Evolutionary conservation across 1,284 basidiomycete genomes (phyloP).

Genomic region (Rhodotorula sp.): DNA sequence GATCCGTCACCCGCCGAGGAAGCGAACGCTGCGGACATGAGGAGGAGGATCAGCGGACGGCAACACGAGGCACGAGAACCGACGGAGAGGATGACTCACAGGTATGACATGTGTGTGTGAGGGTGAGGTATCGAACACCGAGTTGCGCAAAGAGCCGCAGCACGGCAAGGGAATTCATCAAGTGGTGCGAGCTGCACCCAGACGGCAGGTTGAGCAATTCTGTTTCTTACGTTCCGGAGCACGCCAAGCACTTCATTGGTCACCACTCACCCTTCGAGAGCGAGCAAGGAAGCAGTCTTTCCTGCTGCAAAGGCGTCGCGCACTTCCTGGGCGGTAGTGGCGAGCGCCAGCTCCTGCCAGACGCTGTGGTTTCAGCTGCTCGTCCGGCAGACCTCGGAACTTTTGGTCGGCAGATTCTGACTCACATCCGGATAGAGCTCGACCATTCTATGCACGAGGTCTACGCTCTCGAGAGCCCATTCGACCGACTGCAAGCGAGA

Average conservation of each 20-base stretch:
- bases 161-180: conserved; percentile 80
- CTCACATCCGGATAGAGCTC: conserved; percentile 46
- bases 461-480: conserved; percentile 89
- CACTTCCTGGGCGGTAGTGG: conserved; percentile 62
- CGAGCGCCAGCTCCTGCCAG: conserved; percentile 69
- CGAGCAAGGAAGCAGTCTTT: conserved; percentile 78
- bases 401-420: not conserved
- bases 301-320: conserved; percentile 61
- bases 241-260: too few species aligned
- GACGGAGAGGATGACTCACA: conserved; percentile 71
- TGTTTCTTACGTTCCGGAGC: too few species aligned
- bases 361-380: conserved; percentile 54
- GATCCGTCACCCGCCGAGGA: conserved; percentile 65
- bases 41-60: conserved; percentile 53
- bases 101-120: conserved; percentile 81
- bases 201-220: not conserved
- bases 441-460: conserved; percentile 72
- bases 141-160: conserved; percentile 73
- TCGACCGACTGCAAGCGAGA: conserved; percentile 54
- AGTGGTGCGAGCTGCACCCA: conserved; percentile 59
- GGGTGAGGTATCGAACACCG: conserved; percentile 75
- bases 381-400: not conserved
- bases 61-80: too few species aligned
- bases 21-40: conserved; percentile 58
- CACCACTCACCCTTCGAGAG: conserved; percentile 71